Percentiles rank a stretch among this genome's conserved stretches.
Conservation (phyloP, 805 yeast genomes). For the Metschnikowia matae region DNA sequence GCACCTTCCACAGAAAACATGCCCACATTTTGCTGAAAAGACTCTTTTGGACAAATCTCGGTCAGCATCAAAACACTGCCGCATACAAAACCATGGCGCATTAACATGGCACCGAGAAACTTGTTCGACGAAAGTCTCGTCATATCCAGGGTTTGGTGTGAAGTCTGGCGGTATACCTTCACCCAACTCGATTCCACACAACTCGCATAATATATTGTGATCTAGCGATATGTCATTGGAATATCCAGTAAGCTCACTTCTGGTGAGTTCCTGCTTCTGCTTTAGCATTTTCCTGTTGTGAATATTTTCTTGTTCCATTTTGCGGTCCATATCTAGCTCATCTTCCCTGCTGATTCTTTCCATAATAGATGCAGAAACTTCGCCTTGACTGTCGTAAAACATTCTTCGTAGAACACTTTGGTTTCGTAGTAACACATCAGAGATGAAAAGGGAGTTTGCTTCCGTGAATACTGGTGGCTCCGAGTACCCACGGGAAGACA, state of each 20-base stretch:
- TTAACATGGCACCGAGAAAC: constrained; percentile 28
- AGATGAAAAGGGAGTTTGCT: background rate
- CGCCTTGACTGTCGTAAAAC: constrained; percentile 7
- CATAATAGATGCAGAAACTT: constrained; percentile 28
- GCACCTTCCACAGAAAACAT: constrained; percentile 83
- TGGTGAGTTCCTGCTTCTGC: constrained; percentile 26
- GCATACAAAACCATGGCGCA: constrained; percentile 65
- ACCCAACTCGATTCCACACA: constrained; percentile 73
- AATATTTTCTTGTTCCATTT: constrained; percentile 28
- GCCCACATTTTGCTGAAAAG: constrained; percentile 71
- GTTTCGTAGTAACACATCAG: constrained; percentile 8
- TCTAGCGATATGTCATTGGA: constrained; percentile 25
- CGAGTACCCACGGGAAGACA: background rate
- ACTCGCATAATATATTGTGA: constrained; percentile 40
- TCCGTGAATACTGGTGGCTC: background rate
- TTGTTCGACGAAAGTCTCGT: constrained; percentile 24
- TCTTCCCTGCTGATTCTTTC: constrained; percentile 39
- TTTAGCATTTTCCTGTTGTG: constrained; percentile 27
- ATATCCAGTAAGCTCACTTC: constrained; percentile 25
- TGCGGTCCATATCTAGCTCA: constrained; percentile 32
- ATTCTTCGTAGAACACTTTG: constrained; percentile 5
- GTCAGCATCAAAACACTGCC: constrained; percentile 51
- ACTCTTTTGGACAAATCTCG: constrained; percentile 59
- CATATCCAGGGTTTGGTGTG: constrained; percentile 29
- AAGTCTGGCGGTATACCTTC: constrained; percentile 62